These are phyloP conservation scores for Nannochloropsis granulata DNA, from an alignment of 108 stramenopile species.

Conservation along the genomic window DNA sequence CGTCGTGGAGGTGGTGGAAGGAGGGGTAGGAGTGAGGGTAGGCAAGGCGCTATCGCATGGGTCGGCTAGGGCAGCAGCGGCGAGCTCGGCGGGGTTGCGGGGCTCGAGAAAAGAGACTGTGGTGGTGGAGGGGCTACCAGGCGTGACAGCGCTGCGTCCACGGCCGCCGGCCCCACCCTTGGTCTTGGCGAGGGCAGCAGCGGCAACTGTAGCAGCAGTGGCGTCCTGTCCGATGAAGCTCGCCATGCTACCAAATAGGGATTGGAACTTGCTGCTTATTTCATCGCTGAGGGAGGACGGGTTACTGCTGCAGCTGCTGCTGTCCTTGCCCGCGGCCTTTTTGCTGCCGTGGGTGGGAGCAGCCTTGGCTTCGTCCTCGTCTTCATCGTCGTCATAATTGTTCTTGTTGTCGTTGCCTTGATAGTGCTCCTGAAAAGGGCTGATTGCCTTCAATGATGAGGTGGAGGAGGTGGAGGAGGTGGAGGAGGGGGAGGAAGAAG, in stretches of 20 bases:
- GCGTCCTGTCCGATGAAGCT: not conserved
- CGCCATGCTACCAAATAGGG: not conserved
- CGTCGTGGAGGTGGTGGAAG: not conserved
- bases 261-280: not conserved
- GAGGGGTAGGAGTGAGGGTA: not conserved
- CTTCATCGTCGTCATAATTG: not conserved
- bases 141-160: not conserved
- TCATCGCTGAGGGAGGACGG: not conserved
- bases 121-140: not conserved
- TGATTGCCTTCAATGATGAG: not conserved
- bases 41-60: not conserved
- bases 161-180: not conserved
- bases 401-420: not conserved
- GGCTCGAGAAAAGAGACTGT: not conserved
- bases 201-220: not conserved
- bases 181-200: not conserved
- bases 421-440: not conserved
- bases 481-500: not conserved
- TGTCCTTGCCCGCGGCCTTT: not conserved
- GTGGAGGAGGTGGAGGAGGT: too few species aligned
- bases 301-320: not conserved
- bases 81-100: not conserved
- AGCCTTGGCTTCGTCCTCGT: not conserved
- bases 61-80: not conserved
- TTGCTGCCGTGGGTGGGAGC: not conserved